A percentile compares a stretch with the other conserved stretches of the same genome.
phyloP scores from a whole-genome alignment of 495 filamentous ascomycete species.

The Viridothelium virens region DNA sequence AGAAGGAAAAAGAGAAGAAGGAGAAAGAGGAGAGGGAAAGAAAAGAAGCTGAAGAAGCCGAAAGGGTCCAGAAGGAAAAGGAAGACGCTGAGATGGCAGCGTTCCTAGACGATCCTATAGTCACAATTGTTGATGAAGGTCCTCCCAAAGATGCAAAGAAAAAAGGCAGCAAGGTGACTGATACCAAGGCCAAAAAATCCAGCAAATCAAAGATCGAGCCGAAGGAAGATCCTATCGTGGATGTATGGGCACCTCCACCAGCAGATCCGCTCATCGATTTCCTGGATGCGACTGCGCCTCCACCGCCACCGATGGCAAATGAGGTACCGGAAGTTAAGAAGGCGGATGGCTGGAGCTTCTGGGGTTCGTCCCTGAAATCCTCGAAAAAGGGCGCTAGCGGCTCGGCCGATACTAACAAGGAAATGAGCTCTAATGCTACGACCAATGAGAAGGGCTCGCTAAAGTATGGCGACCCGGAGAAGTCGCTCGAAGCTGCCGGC shows the following conservation, averaged over 20 bases:
- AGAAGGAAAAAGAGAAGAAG: conserved; percentile 19
- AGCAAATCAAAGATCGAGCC: conserved; percentile 20
- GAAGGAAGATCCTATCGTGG: conserved; percentile 25
- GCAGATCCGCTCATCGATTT: conserved; percentile 19
- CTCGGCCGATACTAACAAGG: conserved; percentile 22
- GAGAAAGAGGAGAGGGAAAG: conserved; percentile 23
- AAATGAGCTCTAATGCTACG: conserved; percentile 21
- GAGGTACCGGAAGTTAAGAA: conserved; percentile 16
- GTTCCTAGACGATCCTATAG: conserved; percentile 29
- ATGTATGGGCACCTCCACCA: conserved; percentile 8
- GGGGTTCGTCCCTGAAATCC: conserved; percentile 25
- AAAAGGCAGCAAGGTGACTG: conserved; percentile 18
- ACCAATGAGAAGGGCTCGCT: conserved; percentile 24
- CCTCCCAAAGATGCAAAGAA: conserved; percentile 28
- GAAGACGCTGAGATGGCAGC: conserved; percentile 26
- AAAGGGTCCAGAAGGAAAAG: conserved; percentile 17
- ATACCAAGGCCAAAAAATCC: conserved; percentile 20
- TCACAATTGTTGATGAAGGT: conserved; percentile 28
- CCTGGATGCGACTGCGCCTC: conserved; percentile 4
- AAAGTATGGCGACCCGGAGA: conserved; percentile 17
- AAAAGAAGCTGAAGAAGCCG: conserved; percentile 15
- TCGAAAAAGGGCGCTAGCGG: conserved; percentile 23
- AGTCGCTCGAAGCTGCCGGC: conserved; percentile 24
- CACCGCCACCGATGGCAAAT: background rate
- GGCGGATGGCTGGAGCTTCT: conserved; percentile 27